Percentiles rank a stretch among this genome's conserved stretches.
These are phyloP conservation scores for Ascochyta fabae DNA, from an alignment of 2,329 filamentous ascomycete species.

Conservation along the genomic window DNA sequence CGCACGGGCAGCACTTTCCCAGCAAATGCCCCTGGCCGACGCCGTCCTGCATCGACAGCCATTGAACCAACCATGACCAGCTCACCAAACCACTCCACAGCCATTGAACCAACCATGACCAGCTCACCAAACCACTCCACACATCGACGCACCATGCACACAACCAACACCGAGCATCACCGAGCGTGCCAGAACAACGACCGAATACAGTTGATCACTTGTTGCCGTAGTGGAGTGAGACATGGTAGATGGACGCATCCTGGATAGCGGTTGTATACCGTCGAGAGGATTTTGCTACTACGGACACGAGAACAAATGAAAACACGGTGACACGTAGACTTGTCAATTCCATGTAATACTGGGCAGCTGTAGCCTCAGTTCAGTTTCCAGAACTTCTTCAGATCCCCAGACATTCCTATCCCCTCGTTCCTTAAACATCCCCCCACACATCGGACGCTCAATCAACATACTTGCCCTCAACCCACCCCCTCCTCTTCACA, in stretches of 20 bases:
- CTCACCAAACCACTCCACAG: conserved; percentile 20
- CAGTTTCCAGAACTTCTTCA: too few species aligned
- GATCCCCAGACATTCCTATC: too few species aligned
- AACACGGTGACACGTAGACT: too few species aligned
- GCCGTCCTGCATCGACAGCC: conserved; percentile 21
- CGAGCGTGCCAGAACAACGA: conserved; percentile 4
- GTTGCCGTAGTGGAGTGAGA: too few species aligned
- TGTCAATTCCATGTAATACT: too few species aligned
- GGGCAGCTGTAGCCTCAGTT: too few species aligned
- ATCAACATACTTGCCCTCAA: conserved; percentile 67
- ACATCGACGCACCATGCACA: conserved; percentile 5
- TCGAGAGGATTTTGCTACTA: too few species aligned
- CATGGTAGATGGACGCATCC: neutral
- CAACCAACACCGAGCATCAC: neutral
- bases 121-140: conserved; percentile 14
- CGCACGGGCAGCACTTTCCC: conserved; percentile 14
- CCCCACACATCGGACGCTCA: conserved; percentile 27
- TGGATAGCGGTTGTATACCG: too few species aligned
- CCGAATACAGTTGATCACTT: too few species aligned
- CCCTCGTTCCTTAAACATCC: too few species aligned
- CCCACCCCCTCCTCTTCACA: conserved; percentile 84
- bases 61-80: conserved; percentile 14
- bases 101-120: conserved; percentile 16
- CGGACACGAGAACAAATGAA: too few species aligned
- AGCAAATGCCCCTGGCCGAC: conserved; percentile 13